Evolutionary conservation across 768 basidiomycete genomes (phyloP).

Genomic region (Tulasnella sp.): DNA sequence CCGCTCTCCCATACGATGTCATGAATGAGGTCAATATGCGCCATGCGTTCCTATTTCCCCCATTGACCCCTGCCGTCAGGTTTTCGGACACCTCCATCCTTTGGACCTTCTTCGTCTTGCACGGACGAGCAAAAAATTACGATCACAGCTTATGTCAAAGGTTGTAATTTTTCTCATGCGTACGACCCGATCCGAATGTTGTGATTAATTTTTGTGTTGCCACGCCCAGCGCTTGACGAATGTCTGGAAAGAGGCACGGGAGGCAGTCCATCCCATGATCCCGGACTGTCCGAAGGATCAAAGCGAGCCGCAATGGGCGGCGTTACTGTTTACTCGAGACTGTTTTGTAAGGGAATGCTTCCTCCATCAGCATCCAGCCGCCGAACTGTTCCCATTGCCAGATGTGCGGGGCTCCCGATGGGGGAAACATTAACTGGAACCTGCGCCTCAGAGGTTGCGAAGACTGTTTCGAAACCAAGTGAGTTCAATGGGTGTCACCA

Average conservation of each 20-base stretch:
- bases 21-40: not conserved
- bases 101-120: slow-evolving; percentile 9
- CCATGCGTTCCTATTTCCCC: not conserved
- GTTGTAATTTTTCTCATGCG: not conserved
- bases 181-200: not conserved
- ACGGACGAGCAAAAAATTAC: not conserved
- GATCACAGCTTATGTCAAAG: slow-evolving; percentile 11
- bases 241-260: slow-evolving; percentile 14
- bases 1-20: not conserved
- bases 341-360: not conserved
- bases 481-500: not conserved
- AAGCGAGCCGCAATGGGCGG: slow-evolving; percentile 23
- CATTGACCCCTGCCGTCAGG: not conserved
- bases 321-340: not conserved
- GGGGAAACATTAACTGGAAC: not conserved
- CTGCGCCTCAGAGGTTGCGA: not conserved
- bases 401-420: not conserved
- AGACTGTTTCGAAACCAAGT: not conserved
- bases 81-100: slow-evolving; percentile 4
- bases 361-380: not conserved
- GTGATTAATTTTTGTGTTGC: not conserved
- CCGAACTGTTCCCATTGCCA: not conserved
- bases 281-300: slow-evolving; percentile 18
- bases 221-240: not conserved
- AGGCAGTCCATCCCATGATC: not conserved